A percentile compares a stretch with the other conserved stretches of the same genome.
Conservation (phyloP, 2,329 filamentous ascomycete genomes). For the Knufia fluminis region DNA sequence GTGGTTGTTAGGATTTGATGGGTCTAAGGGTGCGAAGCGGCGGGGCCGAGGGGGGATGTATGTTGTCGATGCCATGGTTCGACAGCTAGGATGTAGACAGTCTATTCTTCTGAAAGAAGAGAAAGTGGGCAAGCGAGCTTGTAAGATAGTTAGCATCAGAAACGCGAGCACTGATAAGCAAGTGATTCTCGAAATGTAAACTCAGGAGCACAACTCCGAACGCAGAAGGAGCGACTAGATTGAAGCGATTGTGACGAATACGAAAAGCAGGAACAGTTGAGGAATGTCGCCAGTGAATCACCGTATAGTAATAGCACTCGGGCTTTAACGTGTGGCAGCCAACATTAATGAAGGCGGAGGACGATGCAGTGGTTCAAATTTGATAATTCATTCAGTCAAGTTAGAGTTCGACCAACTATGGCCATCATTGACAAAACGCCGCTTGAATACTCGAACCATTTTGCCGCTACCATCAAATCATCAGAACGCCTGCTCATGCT, state of each 20-base stretch:
- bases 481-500: neutral
- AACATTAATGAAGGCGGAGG: no score
- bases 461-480: neutral
- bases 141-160: neutral
- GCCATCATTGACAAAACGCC: neutral
- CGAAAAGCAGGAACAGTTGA: no score
- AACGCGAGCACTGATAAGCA: no score
- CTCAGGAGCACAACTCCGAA: no score
- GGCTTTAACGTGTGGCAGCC: no score
- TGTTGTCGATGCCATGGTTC: constrained; percentile 2
- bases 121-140: neutral
- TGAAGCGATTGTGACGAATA: no score
- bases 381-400: no score
- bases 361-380: no score
- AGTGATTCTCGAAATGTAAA: no score
- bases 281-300: no score
- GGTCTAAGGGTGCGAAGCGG: constrained; percentile 19
- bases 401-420: neutral
- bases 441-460: neutral
- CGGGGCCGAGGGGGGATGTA: constrained; percentile 2
- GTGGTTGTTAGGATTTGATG: constrained; percentile 6
- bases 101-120: neutral
- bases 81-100: neutral
- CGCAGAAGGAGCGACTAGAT: no score
- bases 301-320: no score